A percentile compares a stretch with the other conserved stretches of the same genome.
These are phyloP conservation scores for Cordyceps militaris DNA, from an alignment of 2,329 filamentous ascomycete genomes.

Conservation along the genomic window DNA sequence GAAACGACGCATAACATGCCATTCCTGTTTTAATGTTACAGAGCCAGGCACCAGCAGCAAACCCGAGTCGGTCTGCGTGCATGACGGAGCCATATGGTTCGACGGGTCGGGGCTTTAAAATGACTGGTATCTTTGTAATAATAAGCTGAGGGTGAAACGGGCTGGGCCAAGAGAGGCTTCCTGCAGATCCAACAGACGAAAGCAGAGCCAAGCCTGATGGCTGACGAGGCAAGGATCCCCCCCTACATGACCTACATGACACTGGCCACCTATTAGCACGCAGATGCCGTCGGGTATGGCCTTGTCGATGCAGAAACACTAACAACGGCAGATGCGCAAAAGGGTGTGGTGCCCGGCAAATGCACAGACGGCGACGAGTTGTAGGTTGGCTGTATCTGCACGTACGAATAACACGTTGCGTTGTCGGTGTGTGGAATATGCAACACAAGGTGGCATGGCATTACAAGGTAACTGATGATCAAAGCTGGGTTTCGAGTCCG, in stretches of 20 bases:
- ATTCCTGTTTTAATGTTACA: background rate
- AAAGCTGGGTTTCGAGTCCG: background rate
- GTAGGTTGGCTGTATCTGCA: too few species aligned
- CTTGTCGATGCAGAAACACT: background rate
- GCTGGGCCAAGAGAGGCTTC: background rate
- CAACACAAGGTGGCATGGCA: background rate
- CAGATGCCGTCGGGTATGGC: background rate
- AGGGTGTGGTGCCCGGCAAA: too few species aligned
- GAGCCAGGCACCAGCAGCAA: background rate
- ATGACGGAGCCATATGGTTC: background rate
- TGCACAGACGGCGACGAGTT: too few species aligned
- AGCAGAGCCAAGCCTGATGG: background rate
- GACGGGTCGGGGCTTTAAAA: background rate
- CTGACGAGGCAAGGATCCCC: background rate
- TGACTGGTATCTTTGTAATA: background rate
- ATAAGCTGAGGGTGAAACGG: background rate
- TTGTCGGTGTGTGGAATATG: background rate
- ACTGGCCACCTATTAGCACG: too few species aligned
- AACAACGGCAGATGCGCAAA: background rate
- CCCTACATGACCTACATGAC: too few species aligned
- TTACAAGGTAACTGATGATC: background rate
- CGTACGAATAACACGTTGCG: background rate
- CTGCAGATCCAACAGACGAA: background rate
- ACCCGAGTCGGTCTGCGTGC: background rate
- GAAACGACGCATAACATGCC: background rate